Conservation (phyloP, 2,329 filamentous ascomycete genomes). For the Dothideomycetidae sp. region DNA sequence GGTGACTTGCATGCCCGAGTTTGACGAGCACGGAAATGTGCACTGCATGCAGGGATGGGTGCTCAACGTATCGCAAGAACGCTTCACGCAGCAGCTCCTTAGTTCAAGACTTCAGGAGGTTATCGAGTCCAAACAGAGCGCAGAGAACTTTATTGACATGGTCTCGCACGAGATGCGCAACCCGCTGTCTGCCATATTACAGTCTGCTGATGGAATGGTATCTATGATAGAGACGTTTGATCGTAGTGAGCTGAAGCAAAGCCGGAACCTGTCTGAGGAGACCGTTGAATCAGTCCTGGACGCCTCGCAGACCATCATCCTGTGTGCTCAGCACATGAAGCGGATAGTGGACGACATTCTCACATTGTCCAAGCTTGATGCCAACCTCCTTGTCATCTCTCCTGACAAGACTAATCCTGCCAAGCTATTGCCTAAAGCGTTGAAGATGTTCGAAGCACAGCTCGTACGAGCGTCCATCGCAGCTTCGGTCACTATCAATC, state of each 20-base stretch:
- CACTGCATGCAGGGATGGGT: constrained; percentile 21
- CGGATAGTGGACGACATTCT: constrained; percentile 26
- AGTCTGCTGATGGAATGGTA: constrained; percentile 29
- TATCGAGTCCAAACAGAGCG: constrained; percentile 5
- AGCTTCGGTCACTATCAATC: constrained; percentile 19
- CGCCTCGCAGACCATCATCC: constrained; percentile 18
- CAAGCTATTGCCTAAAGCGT: constrained; percentile 23
- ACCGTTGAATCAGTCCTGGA: constrained; percentile 10
- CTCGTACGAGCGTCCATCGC: constrained; percentile 22
- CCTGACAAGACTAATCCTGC: constrained; percentile 25
- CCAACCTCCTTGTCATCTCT: constrained; percentile 24
- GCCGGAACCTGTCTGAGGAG: constrained; percentile 5
- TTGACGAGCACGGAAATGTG: constrained; percentile 19
- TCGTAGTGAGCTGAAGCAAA: neutral
- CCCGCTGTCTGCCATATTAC: constrained; percentile 29
- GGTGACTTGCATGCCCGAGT: constrained; percentile 21
- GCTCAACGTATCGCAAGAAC: constrained; percentile 20
- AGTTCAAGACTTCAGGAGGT: constrained; percentile 7
- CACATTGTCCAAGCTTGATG: constrained; percentile 27
- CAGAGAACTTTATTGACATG: constrained; percentile 20
- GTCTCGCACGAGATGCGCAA: constrained; percentile 30
- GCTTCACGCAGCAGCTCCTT: constrained; percentile 5
- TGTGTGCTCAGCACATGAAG: constrained; percentile 20
- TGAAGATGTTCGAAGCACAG: constrained; percentile 27
- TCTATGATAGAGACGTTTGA: constrained; percentile 16